phyloP scores from a whole-genome alignment of 805 yeast species.

The Yarrowia porcina region DNA sequence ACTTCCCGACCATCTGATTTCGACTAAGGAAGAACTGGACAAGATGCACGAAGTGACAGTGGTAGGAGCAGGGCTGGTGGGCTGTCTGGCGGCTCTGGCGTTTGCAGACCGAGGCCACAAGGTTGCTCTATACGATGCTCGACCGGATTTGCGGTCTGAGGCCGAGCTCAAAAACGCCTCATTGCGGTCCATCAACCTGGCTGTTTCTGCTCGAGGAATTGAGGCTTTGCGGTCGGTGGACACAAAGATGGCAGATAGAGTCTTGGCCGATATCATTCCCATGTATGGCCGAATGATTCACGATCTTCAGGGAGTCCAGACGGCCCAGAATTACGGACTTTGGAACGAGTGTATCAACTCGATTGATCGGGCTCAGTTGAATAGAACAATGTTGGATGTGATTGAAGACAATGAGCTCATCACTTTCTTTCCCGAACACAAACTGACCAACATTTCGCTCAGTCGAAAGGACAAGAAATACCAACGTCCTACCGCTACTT shows the following conservation, averaged over 20 bases:
- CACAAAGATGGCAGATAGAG: slow-evolving; percentile 50
- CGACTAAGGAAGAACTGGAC: no score
- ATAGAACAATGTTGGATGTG: slow-evolving; percentile 62
- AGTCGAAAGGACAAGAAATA: slow-evolving; percentile 32
- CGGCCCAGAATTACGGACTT: slow-evolving; percentile 72
- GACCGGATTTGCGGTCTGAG: slow-evolving; percentile 61
- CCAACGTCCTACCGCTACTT: slow-evolving; percentile 28
- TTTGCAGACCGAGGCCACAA: slow-evolving; percentile 65
- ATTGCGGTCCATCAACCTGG: slow-evolving; percentile 69
- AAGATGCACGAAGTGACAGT: slow-evolving; percentile 38
- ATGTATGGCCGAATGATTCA: slow-evolving; percentile 92
- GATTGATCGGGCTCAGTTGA: slow-evolving; percentile 71
- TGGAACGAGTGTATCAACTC: slow-evolving; percentile 83
- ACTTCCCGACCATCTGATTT: neutral
- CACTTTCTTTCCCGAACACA: slow-evolving; percentile 52
- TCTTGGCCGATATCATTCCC: slow-evolving; percentile 66
- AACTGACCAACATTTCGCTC: slow-evolving; percentile 45
- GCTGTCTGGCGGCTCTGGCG: slow-evolving; percentile 79
- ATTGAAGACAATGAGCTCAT: slow-evolving; percentile 50
- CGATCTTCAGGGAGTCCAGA: slow-evolving; percentile 57
- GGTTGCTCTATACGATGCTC: slow-evolving; percentile 68
- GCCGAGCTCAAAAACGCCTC: slow-evolving; percentile 30
- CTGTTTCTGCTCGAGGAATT: slow-evolving; percentile 83
- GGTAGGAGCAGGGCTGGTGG: slow-evolving; percentile 90
- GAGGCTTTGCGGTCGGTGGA: slow-evolving; percentile 64